A percentile compares a stretch with the other conserved stretches of the same genome.
phyloP scores from a whole-genome alignment of 192 early-diverging fungal genomes.

The Geranomyces michiganensis region DNA sequence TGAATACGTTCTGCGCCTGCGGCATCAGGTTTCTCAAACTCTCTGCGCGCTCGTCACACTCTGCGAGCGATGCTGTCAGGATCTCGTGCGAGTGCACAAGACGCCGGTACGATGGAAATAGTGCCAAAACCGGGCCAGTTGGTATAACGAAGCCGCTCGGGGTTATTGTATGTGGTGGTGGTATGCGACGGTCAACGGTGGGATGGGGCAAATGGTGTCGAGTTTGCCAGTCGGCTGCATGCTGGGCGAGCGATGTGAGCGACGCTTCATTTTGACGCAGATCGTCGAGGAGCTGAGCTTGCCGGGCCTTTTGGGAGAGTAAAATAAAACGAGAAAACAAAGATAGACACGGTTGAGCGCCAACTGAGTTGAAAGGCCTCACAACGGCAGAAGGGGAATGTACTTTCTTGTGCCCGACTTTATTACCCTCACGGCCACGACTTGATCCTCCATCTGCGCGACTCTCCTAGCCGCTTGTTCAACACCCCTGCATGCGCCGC shows the following conservation, averaged over 20 bases:
- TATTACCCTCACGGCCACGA: slow-evolving; percentile 11
- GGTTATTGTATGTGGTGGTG: not conserved
- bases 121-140: not conserved
- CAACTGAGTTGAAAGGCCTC: not conserved
- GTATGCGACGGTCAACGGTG: not conserved
- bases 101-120: not conserved
- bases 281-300: not conserved
- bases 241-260: not conserved
- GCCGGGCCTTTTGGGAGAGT: not conserved
- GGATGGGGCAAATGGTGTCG: not conserved
- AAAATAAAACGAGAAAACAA: too few relatives aligned
- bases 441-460: not conserved
- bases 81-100: not conserved
- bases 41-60: not conserved
- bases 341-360: not conserved
- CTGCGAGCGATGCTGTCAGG: not conserved
- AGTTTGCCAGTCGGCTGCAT: slow-evolving; percentile 1
- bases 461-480: not conserved
- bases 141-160: not conserved
- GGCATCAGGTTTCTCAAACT: not conserved
- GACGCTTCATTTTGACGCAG: not conserved
- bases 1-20: not conserved
- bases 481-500: slow-evolving; percentile 10
- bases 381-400: not conserved
- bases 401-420: not conserved